phyloP scores from a whole-genome alignment of 2,329 filamentous ascomycete species.

The Raffaelea ambrosiae region DNA sequence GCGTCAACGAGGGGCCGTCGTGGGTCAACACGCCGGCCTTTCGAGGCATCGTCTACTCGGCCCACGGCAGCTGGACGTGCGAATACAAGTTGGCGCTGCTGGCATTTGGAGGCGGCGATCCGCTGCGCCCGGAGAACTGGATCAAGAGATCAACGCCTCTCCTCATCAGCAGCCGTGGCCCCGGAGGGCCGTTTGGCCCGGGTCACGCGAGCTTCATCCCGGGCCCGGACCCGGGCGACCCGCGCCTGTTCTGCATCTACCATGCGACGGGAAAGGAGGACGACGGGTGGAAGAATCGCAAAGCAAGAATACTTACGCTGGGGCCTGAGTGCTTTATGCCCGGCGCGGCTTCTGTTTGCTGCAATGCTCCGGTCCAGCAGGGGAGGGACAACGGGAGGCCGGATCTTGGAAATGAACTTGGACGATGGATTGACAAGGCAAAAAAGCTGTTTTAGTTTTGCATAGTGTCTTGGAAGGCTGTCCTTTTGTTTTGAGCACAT shows the following conservation, averaged over 20 bases:
- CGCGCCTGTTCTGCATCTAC: conserved; percentile 13
- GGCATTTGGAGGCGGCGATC: conserved; percentile 10
- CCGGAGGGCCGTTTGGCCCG: conserved; percentile 11
- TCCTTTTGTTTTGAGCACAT: too few relatives aligned
- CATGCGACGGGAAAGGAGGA: conserved; percentile 11
- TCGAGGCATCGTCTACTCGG: conserved; percentile 14
- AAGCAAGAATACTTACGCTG: conserved; percentile 11
- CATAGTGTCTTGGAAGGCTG: too few relatives aligned
- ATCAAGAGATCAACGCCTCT: conserved; percentile 6
- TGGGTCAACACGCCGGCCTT: conserved; percentile 13
- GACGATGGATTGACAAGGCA: too few relatives aligned
- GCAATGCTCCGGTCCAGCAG: too few relatives aligned
- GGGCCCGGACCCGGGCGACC: conserved; percentile 8
- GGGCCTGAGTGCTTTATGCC: conserved; percentile 8
- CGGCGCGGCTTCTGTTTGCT: conserved; percentile 11
- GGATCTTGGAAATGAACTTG: too few relatives aligned
- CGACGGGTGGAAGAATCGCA: conserved; percentile 14
- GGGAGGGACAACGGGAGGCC: too few relatives aligned
- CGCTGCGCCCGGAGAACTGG: conserved; percentile 8
- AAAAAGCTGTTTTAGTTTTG: too few relatives aligned
- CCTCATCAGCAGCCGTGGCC: neutral
- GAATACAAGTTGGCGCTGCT: conserved; percentile 14
- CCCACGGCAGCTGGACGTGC: conserved; percentile 15
- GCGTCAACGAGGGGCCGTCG: conserved; percentile 15
- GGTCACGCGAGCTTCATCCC: conserved; percentile 14